A percentile compares a stretch with the other conserved stretches of the same genome.
phyloP scores from a whole-genome alignment of 164 flowering plant species.

The Piper betle region DNA sequence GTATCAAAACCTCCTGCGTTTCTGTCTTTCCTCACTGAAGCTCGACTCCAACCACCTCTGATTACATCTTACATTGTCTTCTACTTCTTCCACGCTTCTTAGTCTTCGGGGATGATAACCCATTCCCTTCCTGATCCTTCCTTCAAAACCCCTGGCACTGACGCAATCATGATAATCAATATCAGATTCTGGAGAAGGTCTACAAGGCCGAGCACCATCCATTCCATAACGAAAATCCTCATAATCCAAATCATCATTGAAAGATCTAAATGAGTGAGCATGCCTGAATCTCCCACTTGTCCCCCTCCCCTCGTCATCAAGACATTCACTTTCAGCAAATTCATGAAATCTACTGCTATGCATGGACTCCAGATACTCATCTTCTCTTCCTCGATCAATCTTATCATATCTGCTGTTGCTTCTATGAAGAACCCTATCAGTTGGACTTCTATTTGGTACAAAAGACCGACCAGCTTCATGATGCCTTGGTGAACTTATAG shows the following conservation, averaged over 20 bases:
- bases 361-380: conserved; percentile 30
- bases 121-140: conserved; percentile 27
- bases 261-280: conserved; percentile 34
- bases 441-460: conserved; percentile 27
- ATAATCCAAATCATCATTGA: conserved; percentile 21
- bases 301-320: conserved; percentile 23
- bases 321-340: background rate
- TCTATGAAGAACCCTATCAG: conserved; percentile 28
- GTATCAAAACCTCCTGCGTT: background rate
- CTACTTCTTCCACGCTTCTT: conserved; percentile 40
- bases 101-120: conserved; percentile 27
- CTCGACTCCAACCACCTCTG: conserved; percentile 30
- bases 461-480: conserved; percentile 26
- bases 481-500: conserved; percentile 30
- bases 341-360: conserved; percentile 14
- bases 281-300: conserved; percentile 33
- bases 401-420: conserved; percentile 30
- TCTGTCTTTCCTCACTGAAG: background rate
- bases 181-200: conserved; percentile 34
- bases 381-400: conserved; percentile 32
- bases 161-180: conserved; percentile 29
- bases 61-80: conserved; percentile 26
- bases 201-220: conserved; percentile 34
- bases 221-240: conserved; percentile 23
- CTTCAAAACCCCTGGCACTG: conserved; percentile 39